Base-by-base conservation (phyloP, 768 basidiomycete genomes). In the Rhodotorula paludigena region DNA sequence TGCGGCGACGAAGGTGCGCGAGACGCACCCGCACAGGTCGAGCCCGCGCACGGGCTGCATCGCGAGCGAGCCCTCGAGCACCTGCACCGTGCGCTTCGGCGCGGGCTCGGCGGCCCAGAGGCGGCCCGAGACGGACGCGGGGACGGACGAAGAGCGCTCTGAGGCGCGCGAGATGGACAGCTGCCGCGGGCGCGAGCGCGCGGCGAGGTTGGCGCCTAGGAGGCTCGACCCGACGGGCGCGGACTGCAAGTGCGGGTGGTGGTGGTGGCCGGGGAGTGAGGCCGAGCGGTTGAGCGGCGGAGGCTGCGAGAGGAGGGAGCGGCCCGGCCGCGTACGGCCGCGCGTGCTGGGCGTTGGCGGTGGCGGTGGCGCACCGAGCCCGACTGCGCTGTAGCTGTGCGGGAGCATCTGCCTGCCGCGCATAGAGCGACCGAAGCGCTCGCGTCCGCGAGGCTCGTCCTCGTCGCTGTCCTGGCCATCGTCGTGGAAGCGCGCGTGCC, bases 1-100 rank as follows among this genome's bases (percentile, higher is more conserved):
- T 1, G 89, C 90, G 69, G 87, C 85, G 64, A 89, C 88, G 76
- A 96, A 97, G 2, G 92, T 88, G 30, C 85, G 84, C 75, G 89
- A 92, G 79, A 97, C 89, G 76, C 94, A 97, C 73, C 93, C 94
- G 11, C 93, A 97, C 59, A 98, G 80, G 77, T 99, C 94, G 57
- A 94, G 82, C 7, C 93, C 92, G 77, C 91, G 86, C 7, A 99
- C 80, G 60, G 89, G 86, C 73, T 55, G 64, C 20, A 64, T 47
- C 23, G 39, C 60, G 11, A 57, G 30, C 25, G 48, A 53, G 2
- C 70, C 68, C 82, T 86, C 80, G 84, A 89, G 58, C 88, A 86
- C 47, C 84, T 78, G 73, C 87, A 83, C 70, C 20, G 53, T 49
- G 8, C 67, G 67, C 38, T 63, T 63, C 32, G 62, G 67, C 32